Percentiles rank a stretch among this genome's conserved stretches.
phyloP scores from a whole-genome alignment of 768 basidiomycete genomes.

The Termitomyces sp. region DNA sequence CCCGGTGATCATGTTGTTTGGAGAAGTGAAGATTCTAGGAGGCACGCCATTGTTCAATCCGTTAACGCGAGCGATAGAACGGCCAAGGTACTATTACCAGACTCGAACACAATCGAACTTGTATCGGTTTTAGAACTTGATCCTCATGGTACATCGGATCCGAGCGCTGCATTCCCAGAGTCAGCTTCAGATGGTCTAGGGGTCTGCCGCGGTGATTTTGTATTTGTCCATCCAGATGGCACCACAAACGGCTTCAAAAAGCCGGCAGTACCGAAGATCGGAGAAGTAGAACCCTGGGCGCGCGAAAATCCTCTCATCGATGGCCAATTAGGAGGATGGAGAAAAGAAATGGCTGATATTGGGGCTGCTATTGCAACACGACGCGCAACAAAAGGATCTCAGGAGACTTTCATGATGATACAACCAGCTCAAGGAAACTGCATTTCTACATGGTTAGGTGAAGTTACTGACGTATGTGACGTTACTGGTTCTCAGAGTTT shows the following conservation, averaged over 20 bases:
- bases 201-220: constrained; percentile 77
- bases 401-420: constrained; percentile 34
- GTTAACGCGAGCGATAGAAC: constrained; percentile 71
- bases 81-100: constrained; percentile 56
- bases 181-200: constrained; percentile 59
- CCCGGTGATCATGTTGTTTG: constrained; percentile 89
- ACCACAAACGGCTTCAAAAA: constrained; percentile 65
- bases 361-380: constrained; percentile 51
- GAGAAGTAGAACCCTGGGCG: constrained; percentile 80
- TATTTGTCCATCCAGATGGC: constrained; percentile 69
- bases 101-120: constrained; percentile 49
- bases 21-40: constrained; percentile 65
- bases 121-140: constrained; percentile 87
- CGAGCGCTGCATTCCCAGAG: constrained; percentile 32
- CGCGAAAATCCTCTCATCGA: constrained; percentile 49
- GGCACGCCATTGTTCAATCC: constrained; percentile 70
- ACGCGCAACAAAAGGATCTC: constrained; percentile 30
- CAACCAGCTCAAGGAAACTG: constrained; percentile 33
- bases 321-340: constrained; percentile 61
- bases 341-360: constrained; percentile 64
- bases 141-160: constrained; percentile 65
- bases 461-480: constrained; percentile 64
- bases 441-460: constrained; percentile 75
- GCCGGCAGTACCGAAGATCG: constrained; percentile 78
- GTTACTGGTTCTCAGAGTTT: constrained; percentile 4